Percentiles rank a stretch among this genome's conserved stretches.
Conservation (phyloP, 768 basidiomycete species). For the Mrakia hoshinonis region DNA sequence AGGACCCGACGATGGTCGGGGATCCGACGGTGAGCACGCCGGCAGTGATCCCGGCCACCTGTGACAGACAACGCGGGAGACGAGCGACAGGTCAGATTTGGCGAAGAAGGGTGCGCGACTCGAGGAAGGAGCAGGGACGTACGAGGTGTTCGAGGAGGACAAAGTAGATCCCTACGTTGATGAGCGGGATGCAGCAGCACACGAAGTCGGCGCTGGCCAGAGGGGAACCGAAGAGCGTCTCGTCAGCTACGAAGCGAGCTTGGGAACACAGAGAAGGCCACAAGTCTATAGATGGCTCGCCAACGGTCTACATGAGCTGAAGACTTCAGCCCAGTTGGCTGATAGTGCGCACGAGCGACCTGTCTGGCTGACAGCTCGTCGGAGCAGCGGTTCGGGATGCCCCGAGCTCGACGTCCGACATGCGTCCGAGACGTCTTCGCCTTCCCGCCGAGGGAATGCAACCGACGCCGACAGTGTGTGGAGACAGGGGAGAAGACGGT, state of each 20-base stretch:
- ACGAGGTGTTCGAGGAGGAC: constrained; percentile 68
- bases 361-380: no score
- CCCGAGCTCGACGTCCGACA: no score
- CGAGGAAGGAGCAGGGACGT: constrained; percentile 13
- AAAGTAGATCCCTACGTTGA: constrained; percentile 82
- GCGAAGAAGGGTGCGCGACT: not conserved
- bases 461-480: no score
- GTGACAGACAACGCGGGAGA: not conserved
- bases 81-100: not conserved
- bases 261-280: not conserved
- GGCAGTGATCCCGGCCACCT: constrained; percentile 34
- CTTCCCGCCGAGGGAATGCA: no score
- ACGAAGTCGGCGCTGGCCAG: constrained; percentile 11
- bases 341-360: no score
- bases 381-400: no score
- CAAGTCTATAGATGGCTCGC: no score
- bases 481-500: no score
- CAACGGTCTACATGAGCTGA: no score
- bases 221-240: not conserved
- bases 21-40: constrained; percentile 38
- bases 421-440: no score
- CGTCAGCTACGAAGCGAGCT: not conserved
- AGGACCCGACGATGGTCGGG: constrained; percentile 62
- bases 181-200: constrained; percentile 54
- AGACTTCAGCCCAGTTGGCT: no score